These are phyloP conservation scores for Tolypocladium guangdongense DNA, from an alignment of 2,329 filamentous ascomycete species.

Conservation along the genomic window DNA sequence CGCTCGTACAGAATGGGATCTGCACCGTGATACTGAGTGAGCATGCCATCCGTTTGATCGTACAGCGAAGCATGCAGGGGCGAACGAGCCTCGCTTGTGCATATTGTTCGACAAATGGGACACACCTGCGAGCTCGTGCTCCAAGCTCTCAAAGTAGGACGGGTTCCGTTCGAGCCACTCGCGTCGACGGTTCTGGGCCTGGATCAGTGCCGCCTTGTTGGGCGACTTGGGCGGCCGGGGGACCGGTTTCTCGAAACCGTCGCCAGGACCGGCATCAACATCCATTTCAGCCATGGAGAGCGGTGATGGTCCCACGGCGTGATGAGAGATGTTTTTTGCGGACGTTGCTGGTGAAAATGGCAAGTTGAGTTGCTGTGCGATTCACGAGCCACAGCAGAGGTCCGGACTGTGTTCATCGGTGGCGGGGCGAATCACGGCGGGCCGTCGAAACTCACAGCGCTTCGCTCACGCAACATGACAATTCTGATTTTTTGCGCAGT, in stretches of 20 bases:
- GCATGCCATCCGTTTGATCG: background rate
- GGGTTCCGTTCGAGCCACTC: constrained; percentile 64
- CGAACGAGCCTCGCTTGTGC: no score
- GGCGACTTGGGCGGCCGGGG: constrained; percentile 34
- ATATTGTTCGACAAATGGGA: background rate
- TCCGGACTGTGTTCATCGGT: background rate
- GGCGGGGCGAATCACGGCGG: background rate
- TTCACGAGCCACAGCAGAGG: background rate
- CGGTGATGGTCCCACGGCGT: no score
- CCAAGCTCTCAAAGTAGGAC: constrained; percentile 52
- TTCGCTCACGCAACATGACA: no score
- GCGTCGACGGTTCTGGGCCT: constrained; percentile 64
- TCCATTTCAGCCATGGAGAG: background rate
- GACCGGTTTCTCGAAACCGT: constrained; percentile 23
- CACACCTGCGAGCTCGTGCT: constrained; percentile 45
- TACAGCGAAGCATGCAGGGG: background rate
- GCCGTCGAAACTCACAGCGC: background rate
- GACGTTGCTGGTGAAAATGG: background rate
- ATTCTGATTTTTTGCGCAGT: no score
- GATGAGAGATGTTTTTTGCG: background rate
- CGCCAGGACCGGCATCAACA: background rate
- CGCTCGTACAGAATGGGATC: constrained; percentile 77
- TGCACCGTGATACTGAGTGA: constrained; percentile 9
- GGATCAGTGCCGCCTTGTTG: constrained; percentile 34
- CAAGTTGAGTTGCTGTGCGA: no score